These are phyloP conservation scores for Candolleomyces eurysporus DNA, from an alignment of 768 basidiomycete genomes.

Conservation along the genomic window DNA sequence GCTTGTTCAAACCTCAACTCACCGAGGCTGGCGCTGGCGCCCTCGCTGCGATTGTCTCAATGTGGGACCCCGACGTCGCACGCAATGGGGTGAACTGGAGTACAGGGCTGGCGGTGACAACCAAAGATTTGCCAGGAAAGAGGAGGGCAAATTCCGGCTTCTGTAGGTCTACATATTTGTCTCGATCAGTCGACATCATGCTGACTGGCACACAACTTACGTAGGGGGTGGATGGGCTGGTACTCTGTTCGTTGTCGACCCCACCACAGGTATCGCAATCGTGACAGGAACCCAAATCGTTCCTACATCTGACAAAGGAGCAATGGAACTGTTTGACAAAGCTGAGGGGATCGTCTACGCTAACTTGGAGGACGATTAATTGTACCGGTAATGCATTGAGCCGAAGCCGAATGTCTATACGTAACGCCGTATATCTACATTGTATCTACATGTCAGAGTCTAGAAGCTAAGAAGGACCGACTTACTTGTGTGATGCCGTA, in stretches of 20 bases:
- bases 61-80: conserved; percentile 5
- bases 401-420: too few relatives aligned
- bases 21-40: neutral
- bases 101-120: conserved; percentile 24
- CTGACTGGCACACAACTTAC: neutral
- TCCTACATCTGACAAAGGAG: conserved; percentile 21
- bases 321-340: conserved; percentile 17
- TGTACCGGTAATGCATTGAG: neutral
- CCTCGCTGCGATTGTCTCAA: neutral
- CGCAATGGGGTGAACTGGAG: conserved; percentile 23
- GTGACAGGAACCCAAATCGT: conserved; percentile 32
- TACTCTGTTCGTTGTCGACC: conserved; percentile 29
- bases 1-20: conserved; percentile 20
- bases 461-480: too few relatives aligned
- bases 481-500: too few relatives aligned
- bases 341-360: conserved; percentile 30
- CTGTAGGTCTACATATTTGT: conserved; percentile 20
- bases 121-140: conserved; percentile 22
- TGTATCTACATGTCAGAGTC: too few relatives aligned
- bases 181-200: neutral
- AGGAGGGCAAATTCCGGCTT: conserved; percentile 29
- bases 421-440: too few relatives aligned
- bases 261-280: conserved; percentile 28
- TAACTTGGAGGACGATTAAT: conserved; percentile 10
- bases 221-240: conserved; percentile 35